Base-by-base conservation (phyloP, 768 basidiomycete species). In the Boletellus emodensis region DNA sequence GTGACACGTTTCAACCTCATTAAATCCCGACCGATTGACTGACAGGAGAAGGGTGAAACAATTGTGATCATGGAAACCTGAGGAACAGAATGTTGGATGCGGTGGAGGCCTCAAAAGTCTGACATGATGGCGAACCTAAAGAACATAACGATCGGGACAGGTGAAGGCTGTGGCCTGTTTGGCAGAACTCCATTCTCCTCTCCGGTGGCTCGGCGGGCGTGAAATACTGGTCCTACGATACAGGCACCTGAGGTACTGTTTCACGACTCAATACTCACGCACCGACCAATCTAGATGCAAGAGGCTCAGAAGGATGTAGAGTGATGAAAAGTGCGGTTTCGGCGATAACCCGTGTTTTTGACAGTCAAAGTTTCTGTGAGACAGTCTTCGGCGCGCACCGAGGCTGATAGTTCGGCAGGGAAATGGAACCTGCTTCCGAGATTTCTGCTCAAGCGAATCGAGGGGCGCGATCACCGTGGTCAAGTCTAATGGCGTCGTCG, bases 381-480 rank as follows among this genome's bases (percentile, higher is more conserved):
- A 30, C 20, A 9, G 26, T 14, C 41, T n/a, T 44, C 44, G 51
- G 40, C 43, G 50, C 22, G 22, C 33, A 26, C 37, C 30, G 52
- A 40, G 35, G 24, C 22, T 41, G 59, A 57, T 63, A 54, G 54
- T 52, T 49, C 54, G 61, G 64, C 53, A 59, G 54, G 51, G 59
- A 60, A 62, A 58, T 52, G 55, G 61, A 57, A 56, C 38, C 33
- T 46, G 34, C 46, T 55, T 39, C 59, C 49, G 54, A 45, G 53
- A 48, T 46, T 55, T 45, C 40, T 40, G 41, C 48, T 44, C 63
- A 65, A 64, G 63, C 63, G 63, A 54, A 49, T 63, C 58, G 56
- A 56, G 63, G 61, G 63, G 58, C 58, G 56, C 55, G 64, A 61
- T 62, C 59, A 48, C 41, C 53, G 22, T 62, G 52, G 56, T 36